Percentiles rank a stretch among this genome's conserved stretches.
Conservation (phyloP, 768 basidiomycete species). For the Tremella mesenterica region DNA sequence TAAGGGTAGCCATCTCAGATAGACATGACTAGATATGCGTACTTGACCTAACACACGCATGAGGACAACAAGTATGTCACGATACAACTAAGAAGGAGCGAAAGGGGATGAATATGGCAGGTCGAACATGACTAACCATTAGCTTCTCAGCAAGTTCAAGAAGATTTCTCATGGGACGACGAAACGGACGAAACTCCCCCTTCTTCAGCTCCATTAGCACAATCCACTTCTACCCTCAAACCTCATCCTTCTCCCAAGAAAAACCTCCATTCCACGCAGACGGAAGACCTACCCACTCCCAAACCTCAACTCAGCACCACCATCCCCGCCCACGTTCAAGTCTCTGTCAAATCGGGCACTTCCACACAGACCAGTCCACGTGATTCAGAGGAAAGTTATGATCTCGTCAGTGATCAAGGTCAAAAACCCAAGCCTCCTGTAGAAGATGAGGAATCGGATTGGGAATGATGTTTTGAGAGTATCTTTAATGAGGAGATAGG, state of each 20-base stretch:
- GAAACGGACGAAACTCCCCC: conserved; percentile 22
- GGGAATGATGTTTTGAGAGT: conserved; percentile 33
- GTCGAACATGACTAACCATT: too few species aligned
- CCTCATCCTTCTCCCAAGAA: background rate
- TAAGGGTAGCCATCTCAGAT: too few species aligned
- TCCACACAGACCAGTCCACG: conserved; percentile 31
- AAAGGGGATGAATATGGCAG: too few species aligned
- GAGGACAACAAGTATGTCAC: too few species aligned
- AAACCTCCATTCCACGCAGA: background rate
- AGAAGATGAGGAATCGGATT: conserved; percentile 40
- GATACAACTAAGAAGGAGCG: too few species aligned
- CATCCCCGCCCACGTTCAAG: background rate
- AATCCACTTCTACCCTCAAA: background rate
- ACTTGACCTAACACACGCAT: too few species aligned
- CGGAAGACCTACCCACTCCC: background rate
- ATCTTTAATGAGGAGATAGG: too few species aligned
- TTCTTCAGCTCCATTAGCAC: background rate
- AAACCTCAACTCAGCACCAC: background rate
- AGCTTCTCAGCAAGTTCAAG: conserved; percentile 28
- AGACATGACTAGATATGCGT: too few species aligned
- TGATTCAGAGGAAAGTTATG: conserved; percentile 43
- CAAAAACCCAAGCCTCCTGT: conserved; percentile 1
- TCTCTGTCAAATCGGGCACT: background rate
- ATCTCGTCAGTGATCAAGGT: conserved; percentile 37
- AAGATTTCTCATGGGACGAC: conserved; percentile 45